Conservation (phyloP, 768 basidiomycete species). For the Cyclocybe cylindracea region DNA sequence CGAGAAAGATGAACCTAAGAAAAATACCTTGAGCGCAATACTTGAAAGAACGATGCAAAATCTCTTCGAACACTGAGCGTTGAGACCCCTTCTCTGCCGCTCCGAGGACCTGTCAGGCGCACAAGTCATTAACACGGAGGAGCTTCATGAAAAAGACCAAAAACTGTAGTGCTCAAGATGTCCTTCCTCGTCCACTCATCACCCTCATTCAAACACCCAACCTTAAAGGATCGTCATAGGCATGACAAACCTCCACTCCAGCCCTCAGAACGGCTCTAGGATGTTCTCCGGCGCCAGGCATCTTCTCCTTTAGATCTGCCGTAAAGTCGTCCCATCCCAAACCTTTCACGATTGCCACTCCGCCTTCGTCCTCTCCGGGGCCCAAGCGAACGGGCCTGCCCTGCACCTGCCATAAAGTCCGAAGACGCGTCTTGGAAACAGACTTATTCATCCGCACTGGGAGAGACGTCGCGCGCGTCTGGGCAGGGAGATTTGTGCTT, state of each 20-base stretch:
- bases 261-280: constrained; percentile 26
- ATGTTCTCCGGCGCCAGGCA: constrained; percentile 12
- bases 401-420: constrained; percentile 10
- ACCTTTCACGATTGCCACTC: constrained; percentile 26
- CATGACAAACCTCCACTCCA: constrained; percentile 29
- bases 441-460: constrained; percentile 29
- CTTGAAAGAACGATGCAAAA: constrained; percentile 32
- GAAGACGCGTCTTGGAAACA: constrained; percentile 22
- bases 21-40: constrained; percentile 26
- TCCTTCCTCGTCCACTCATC: constrained; percentile 30
- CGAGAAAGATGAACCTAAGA: neutral
- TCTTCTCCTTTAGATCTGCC: constrained; percentile 10
- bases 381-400: constrained; percentile 24
- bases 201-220: constrained; percentile 28
- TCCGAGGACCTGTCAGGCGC: constrained; percentile 25
- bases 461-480: constrained; percentile 24
- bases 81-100: constrained; percentile 20
- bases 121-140: neutral
- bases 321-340: constrained; percentile 27
- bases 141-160: neutral
- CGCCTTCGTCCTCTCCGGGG: constrained; percentile 25
- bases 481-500: no score
- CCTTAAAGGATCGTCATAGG: constrained; percentile 33
- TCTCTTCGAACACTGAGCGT: constrained; percentile 31
- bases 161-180: constrained; percentile 26